These are phyloP conservation scores for Mycosphaerella sp. DNA, from an alignment of 2,329 filamentous ascomycete species.

Conservation along the genomic window DNA sequence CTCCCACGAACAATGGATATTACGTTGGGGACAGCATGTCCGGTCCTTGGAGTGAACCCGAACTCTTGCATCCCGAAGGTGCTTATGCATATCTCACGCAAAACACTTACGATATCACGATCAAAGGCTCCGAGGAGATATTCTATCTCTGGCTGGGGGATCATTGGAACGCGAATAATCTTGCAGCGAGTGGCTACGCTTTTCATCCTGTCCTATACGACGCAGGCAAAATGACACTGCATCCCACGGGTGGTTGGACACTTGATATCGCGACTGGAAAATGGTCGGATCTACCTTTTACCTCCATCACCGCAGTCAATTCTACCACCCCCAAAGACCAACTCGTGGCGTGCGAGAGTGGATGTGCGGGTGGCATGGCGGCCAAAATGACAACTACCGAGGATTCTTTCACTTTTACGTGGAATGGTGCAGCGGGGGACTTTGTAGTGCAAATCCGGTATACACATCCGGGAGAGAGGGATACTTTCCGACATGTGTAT, in stretches of 20 bases:
- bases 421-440: constrained; percentile 16
- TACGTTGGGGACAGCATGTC: constrained; percentile 52
- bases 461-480: constrained; percentile 24
- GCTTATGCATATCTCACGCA: constrained; percentile 57
- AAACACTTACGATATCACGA: constrained; percentile 52
- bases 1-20: constrained; percentile 59
- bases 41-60: constrained; percentile 58
- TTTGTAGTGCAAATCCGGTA: constrained; percentile 25
- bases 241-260: constrained; percentile 26
- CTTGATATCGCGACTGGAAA: constrained; percentile 23
- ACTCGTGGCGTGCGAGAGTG: constrained; percentile 18
- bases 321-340: constrained; percentile 17
- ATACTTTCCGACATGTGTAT: constrained; percentile 22
- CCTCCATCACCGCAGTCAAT: constrained; percentile 18
- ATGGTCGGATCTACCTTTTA: constrained; percentile 23
- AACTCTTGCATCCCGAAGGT: constrained; percentile 52
- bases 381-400: constrained; percentile 21
- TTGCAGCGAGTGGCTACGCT: constrained; percentile 34
- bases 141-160: constrained; percentile 58
- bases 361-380: constrained; percentile 19
- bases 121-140: constrained; percentile 37
- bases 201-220: constrained; percentile 27
- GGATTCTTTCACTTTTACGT: constrained; percentile 22
- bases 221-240: constrained; percentile 16
- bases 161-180: constrained; percentile 56